Percentiles rank a stretch among this genome's conserved stretches.
Evolutionary conservation across 2,329 filamentous ascomycete species (phyloP).

Genomic region (Fusarium sp.): DNA sequence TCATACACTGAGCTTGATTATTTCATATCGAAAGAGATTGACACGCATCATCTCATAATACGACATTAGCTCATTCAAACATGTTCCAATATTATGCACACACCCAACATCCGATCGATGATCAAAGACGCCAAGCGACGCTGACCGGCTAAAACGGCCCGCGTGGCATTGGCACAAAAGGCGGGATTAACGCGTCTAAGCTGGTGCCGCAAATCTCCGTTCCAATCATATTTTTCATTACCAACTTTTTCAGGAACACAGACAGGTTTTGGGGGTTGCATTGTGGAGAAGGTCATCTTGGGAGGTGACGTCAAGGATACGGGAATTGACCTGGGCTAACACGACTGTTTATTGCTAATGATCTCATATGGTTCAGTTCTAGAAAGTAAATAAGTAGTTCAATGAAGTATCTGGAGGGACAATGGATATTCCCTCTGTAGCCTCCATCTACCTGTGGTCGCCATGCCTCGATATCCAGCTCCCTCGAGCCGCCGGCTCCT

Average conservation of each 20-base stretch:
- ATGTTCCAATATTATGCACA: not conserved
- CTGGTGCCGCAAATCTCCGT: slow-evolving; percentile 37
- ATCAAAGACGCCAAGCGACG: slow-evolving; percentile 32
- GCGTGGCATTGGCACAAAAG: slow-evolving; percentile 9
- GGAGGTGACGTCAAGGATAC: slow-evolving; percentile 34
- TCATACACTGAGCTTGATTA: not conserved
- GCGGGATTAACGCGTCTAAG: not conserved
- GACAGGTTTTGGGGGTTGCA: slow-evolving; percentile 19
- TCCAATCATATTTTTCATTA: slow-evolving; percentile 25
- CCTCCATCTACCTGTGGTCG: not conserved
- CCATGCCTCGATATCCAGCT: slow-evolving; percentile 24
- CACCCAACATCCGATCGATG: not conserved
- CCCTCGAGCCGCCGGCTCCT: slow-evolving; percentile 9
- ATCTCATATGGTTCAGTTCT: slow-evolving; percentile 20
- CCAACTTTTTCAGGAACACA: slow-evolving; percentile 26
- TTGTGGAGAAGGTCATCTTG: slow-evolving; percentile 4
- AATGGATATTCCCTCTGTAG: not conserved
- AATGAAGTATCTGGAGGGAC: not conserved
- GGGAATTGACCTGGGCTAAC: not conserved
- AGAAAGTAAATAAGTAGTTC: slow-evolving; percentile 7
- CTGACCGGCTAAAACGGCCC: slow-evolving; percentile 32
- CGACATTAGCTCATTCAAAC: not conserved
- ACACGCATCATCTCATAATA: not conserved
- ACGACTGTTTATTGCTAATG: slow-evolving; percentile 13
- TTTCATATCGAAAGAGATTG: not conserved